These are phyloP conservation scores for Suillus lakei DNA, from an alignment of 768 basidiomycete genomes.

Conservation along the genomic window DNA sequence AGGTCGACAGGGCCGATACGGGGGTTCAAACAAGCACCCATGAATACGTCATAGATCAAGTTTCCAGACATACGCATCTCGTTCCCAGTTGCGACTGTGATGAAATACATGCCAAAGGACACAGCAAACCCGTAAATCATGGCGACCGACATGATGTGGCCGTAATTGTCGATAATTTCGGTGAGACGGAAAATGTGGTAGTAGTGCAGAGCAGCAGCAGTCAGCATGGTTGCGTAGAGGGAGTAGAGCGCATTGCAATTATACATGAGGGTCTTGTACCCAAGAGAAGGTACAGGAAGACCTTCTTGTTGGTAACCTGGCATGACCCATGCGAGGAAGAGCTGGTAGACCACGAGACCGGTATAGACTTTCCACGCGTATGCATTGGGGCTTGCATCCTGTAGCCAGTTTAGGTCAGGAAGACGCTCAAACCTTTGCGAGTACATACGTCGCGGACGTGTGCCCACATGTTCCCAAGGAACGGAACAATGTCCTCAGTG, in stretches of 20 bases:
- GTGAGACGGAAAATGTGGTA: constrained; percentile 87
- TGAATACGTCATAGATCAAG: constrained; percentile 94
- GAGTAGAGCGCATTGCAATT: constrained; percentile 94
- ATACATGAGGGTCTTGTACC: constrained; percentile 92
- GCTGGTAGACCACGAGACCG: constrained; percentile 86
- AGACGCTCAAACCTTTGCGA: neutral
- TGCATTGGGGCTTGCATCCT: constrained; percentile 91
- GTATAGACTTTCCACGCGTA: constrained; percentile 93
- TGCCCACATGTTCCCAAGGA: constrained; percentile 81
- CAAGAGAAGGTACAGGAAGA: constrained; percentile 92
- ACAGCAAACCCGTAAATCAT: constrained; percentile 91
- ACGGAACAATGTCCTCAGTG: constrained; percentile 73
- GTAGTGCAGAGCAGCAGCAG: constrained; percentile 77
- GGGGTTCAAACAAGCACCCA: constrained; percentile 95
- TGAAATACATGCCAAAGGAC: constrained; percentile 80
- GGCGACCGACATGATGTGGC: constrained; percentile 92
- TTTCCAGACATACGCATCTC: constrained; percentile 94
- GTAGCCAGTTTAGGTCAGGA: neutral
- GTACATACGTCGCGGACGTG: constrained; percentile 75
- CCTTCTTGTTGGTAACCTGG: constrained; percentile 95
- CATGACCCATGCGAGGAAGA: constrained; percentile 87
- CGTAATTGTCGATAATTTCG: constrained; percentile 95
- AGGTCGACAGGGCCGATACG: constrained; percentile 89
- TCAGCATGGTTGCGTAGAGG: constrained; percentile 81
- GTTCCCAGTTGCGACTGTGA: constrained; percentile 76